Base-by-base conservation (phyloP, 1,284 basidiomycete genomes). In the Irpex sp. region DNA sequence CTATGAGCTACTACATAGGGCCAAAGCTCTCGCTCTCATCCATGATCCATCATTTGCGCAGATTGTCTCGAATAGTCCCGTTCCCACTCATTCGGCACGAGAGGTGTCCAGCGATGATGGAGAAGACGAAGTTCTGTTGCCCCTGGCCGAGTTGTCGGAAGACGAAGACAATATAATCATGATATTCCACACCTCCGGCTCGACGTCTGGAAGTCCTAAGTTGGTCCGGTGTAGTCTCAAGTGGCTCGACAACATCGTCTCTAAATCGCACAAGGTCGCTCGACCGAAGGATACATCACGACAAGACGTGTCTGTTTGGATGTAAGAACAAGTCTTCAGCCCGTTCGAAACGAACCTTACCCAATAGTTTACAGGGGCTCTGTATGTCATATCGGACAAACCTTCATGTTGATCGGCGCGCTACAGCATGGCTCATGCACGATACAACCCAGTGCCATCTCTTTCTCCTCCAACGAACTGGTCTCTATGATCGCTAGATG, bases 141-240 rank as follows among this genome's bases (percentile, higher is more conserved):
- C 63, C 67, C 75, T 62, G 67, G 81, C 37, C 70, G 71, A 34
- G 74, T 85, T 57, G 74, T 74, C 64, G 68, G 72, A 60, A 72
- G 77, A 66, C 17, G 66, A 63, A n/a, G 58, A 64, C 63, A 78
- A 82, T 57, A 76, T 78, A 5, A 80, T 80, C 37, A 87, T 90
- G 75, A 78, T 89, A 61, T 90, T 89, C 77, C 89, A 91, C 72
- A 90, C 88, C 8, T 87, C 85, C 61, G 88, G 88, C 13, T 89
- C 88, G 47, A 90, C 89, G 13, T 89, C 87, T 21, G 88, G 88
- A 49, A 85, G 82, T 69, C 88, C 88, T 0, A 91, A 89, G 70
- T 82, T 91, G 38, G 85, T 91, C 0, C 87, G 84, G 8, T 86
- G 86, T 73, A 85, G 74, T 70, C 83, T 82, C 68, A 78, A 76